Percentiles rank a stretch among this genome's conserved stretches.
Conservation (phyloP, 2,329 filamentous ascomycete species). For the Aspergillus sojae region DNA sequence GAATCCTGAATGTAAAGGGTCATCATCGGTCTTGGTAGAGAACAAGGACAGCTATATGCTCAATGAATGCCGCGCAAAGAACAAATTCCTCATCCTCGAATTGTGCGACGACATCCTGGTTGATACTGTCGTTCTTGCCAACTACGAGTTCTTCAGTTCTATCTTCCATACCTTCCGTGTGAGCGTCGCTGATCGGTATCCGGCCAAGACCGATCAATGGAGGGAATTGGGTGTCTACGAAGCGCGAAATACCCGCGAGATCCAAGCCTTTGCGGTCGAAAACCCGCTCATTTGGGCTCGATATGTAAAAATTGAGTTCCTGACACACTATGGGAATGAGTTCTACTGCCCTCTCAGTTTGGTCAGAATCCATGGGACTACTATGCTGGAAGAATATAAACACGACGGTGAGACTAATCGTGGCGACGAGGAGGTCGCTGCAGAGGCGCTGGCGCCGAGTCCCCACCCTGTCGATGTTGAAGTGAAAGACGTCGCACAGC, state of each 20-base stretch:
- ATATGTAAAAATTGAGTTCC: constrained; percentile 87
- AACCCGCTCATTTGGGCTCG: constrained; percentile 95
- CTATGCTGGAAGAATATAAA: constrained; percentile 92
- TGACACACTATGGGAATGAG: constrained; percentile 93
- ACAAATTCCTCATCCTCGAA: constrained; percentile 94
- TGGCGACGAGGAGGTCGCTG: constrained; percentile 63
- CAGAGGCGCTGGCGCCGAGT: constrained; percentile 44
- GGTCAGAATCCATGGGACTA: constrained; percentile 86
- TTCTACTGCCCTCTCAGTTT: constrained; percentile 94
- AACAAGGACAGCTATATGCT: constrained; percentile 99
- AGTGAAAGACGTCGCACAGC: constrained; percentile 21
- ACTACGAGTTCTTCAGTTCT: constrained; percentile 98
- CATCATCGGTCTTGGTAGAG: constrained; percentile 86
- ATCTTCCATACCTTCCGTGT: constrained; percentile 90
- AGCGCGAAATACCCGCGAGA: constrained; percentile 86
- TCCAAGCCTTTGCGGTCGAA: constrained; percentile 91
- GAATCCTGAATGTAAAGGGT: constrained; percentile 81
- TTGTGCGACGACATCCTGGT: constrained; percentile 84
- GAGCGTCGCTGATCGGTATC: constrained; percentile 92
- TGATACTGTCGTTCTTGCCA: constrained; percentile 94
- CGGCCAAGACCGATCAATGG: constrained; percentile 91
- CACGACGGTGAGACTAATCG: constrained; percentile 73
- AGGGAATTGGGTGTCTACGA: constrained; percentile 85
- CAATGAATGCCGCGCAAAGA: constrained; percentile 80
- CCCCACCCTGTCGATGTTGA: constrained; percentile 21